Conservation (phyloP, 2,329 filamentous ascomycete genomes). For the Scopulariopsis brevicaulis region DNA sequence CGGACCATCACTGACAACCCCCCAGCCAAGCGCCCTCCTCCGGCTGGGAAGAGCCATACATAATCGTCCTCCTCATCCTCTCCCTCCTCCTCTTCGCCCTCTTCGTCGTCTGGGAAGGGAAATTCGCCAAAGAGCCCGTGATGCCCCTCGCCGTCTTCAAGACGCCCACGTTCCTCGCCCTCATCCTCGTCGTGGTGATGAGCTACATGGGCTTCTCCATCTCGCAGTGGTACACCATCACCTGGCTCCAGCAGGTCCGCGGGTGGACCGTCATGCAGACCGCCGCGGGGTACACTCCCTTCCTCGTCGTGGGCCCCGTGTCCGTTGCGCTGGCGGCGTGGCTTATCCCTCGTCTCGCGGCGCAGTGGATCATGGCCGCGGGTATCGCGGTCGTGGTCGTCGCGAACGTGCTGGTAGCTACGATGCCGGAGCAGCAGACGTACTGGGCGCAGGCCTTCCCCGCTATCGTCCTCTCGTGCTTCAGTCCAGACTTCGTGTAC, state of each 20-base stretch:
- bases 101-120: conserved; percentile 45
- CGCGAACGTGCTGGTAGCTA: conserved; percentile 30
- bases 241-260: conserved; percentile 33
- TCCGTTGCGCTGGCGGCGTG: conserved; percentile 32
- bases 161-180: conserved; percentile 12
- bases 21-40: conserved; percentile 39
- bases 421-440: conserved; percentile 38
- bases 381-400: conserved; percentile 30
- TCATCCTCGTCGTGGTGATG: conserved; percentile 40
- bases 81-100: conserved; percentile 38
- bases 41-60: conserved; percentile 44
- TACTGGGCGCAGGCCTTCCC: conserved; percentile 60
- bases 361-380: conserved; percentile 29
- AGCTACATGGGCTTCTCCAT: conserved; percentile 44
- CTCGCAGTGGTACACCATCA: conserved; percentile 38
- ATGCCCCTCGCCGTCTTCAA: conserved; percentile 40
- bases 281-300: conserved; percentile 30
- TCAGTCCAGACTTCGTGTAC: conserved; percentile 57
- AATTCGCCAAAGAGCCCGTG: conserved; percentile 35
- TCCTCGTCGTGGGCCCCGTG: conserved; percentile 27
- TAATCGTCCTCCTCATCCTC: conserved; percentile 43
- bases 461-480: conserved; percentile 43
- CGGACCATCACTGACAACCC: neutral
- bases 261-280: conserved; percentile 28
- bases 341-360: conserved; percentile 25